phyloP scores from a whole-genome alignment of 805 yeast genomes.

The Spencermartinsiella europaea region DNA sequence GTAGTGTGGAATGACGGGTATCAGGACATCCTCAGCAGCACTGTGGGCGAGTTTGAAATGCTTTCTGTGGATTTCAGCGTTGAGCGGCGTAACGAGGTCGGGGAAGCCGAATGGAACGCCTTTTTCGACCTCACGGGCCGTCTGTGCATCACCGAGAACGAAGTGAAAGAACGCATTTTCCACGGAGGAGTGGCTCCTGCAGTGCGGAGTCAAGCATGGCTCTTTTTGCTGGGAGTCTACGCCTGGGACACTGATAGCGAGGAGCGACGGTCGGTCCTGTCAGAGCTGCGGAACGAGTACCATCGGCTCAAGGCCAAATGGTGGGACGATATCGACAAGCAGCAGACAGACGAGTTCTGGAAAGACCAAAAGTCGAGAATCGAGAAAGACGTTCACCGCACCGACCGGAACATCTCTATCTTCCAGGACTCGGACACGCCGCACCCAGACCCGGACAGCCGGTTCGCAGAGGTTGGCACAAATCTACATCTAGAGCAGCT shows the following conservation, averaged over 20 bases:
- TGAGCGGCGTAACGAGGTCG: constrained; percentile 64
- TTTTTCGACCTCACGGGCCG: constrained; percentile 79
- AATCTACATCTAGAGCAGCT: constrained; percentile 72
- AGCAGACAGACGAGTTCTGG: constrained; percentile 68
- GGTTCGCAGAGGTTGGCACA: constrained; percentile 59
- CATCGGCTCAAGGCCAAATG: constrained; percentile 54
- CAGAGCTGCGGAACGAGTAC: constrained; percentile 56
- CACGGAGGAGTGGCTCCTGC: constrained; percentile 76
- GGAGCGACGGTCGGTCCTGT: constrained; percentile 57
- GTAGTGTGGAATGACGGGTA: constrained; percentile 35
- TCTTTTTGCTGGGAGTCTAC: constrained; percentile 71
- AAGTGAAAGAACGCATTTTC: constrained; percentile 76
- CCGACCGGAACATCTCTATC: constrained; percentile 72
- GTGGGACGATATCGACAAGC: constrained; percentile 62
- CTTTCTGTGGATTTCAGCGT: constrained; percentile 46
- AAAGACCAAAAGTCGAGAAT: constrained; percentile 84
- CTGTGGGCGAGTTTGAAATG: constrained; percentile 40
- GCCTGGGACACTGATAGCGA: constrained; percentile 80
- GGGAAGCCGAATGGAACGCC: constrained; percentile 72
- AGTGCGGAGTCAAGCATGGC: constrained; percentile 76
- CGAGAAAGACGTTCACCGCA: constrained; percentile 88
- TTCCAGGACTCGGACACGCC: constrained; percentile 47
- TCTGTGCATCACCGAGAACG: constrained; percentile 64
- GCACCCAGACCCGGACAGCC: constrained; percentile 39
- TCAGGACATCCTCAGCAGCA: constrained; percentile 26